A percentile compares a stretch with the other conserved stretches of the same genome.
phyloP scores from a whole-genome alignment of 1,284 basidiomycete species.

The Peniophora sp. region DNA sequence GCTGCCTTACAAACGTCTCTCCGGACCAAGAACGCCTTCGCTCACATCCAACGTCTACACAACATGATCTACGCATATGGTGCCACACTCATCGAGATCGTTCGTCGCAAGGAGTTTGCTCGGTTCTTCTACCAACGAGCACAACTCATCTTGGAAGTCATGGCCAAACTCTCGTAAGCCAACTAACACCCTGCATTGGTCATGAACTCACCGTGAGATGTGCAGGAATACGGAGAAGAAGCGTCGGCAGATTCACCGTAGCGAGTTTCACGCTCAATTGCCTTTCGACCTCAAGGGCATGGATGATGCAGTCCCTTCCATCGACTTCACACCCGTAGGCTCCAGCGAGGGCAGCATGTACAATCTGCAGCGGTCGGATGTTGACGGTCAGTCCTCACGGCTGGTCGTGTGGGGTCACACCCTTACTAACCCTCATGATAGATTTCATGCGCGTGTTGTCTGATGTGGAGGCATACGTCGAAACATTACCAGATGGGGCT shows the following conservation, averaged over 20 bases:
- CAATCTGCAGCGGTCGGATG: constrained; percentile 61
- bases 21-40: constrained; percentile 74
- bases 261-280: constrained; percentile 72
- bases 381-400: constrained; percentile 51
- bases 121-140: constrained; percentile 73
- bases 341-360: constrained; percentile 38
- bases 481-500: constrained; percentile 29
- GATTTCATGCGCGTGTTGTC: constrained; percentile 56
- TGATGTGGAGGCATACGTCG: constrained; percentile 54
- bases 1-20: constrained; percentile 61
- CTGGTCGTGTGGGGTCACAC: not conserved
- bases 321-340: constrained; percentile 70
- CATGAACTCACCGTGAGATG: constrained; percentile 29
- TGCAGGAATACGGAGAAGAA: constrained; percentile 52
- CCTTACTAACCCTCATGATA: constrained; percentile 18
- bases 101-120: constrained; percentile 85
- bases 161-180: constrained; percentile 74
- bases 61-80: constrained; percentile 91
- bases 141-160: constrained; percentile 70
- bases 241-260: constrained; percentile 69
- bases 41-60: constrained; percentile 84
- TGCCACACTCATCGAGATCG: constrained; percentile 86
- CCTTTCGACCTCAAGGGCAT: constrained; percentile 73
- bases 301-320: constrained; percentile 67
- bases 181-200: not conserved